phyloP scores from a whole-genome alignment of 768 basidiomycete species.

The Gloeopeniophorella convolvens region DNA sequence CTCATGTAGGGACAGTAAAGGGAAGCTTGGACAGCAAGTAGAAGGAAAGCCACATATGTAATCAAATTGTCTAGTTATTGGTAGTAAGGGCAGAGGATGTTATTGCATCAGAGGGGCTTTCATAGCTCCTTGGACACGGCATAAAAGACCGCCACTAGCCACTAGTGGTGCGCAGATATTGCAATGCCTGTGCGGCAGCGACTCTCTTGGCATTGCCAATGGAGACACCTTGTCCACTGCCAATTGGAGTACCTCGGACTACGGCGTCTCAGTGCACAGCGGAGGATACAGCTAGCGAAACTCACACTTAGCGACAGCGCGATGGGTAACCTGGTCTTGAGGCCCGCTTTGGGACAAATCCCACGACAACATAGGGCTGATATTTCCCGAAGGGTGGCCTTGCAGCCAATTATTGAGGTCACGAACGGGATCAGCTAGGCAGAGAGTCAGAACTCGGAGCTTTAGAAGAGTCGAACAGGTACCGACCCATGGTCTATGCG shows the following conservation, averaged over 20 bases:
- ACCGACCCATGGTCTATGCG: slow-evolving; percentile 9
- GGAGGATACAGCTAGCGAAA: not conserved
- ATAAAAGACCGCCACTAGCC: not conserved
- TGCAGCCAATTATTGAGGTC: not conserved
- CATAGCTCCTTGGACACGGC: not conserved
- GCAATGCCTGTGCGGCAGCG: not conserved
- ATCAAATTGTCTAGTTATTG: too few species aligned
- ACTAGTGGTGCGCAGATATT: not conserved
- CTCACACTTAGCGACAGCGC: not conserved
- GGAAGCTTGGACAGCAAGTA: too few species aligned
- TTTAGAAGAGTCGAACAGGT: not conserved
- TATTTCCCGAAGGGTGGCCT: not conserved
- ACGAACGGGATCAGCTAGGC: not conserved
- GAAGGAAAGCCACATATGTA: too few species aligned
- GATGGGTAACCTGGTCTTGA: not conserved
- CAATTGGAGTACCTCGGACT: not conserved
- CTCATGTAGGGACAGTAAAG: too few species aligned
- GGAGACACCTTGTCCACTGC: not conserved
- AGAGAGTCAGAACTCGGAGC: not conserved
- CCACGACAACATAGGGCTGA: not conserved
- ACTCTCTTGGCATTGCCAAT: not conserved
- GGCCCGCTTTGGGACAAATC: not conserved
- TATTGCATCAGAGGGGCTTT: not conserved
- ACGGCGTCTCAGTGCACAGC: not conserved
- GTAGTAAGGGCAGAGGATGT: not conserved